Evolutionary conservation across 2,329 filamentous ascomycete species (phyloP).

Genomic region (Xylaria sp.): DNA sequence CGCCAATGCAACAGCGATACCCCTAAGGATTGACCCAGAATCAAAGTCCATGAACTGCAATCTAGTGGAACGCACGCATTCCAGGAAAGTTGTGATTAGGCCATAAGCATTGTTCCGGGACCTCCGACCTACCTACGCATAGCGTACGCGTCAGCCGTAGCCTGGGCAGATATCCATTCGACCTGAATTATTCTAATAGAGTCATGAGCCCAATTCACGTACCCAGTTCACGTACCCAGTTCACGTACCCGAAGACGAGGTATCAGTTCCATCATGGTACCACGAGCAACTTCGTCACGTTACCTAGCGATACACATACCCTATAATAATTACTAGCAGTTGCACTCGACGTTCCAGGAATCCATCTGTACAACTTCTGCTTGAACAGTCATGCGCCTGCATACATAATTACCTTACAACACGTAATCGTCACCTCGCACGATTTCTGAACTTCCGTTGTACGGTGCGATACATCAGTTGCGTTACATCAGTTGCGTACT

Average conservation of each 20-base stretch:
- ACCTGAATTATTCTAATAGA: not conserved
- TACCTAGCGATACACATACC: not conserved
- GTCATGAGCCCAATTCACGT: not conserved
- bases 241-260: not conserved
- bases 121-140: not conserved
- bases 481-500: too few species aligned
- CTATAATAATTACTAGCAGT: not conserved
- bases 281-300: conserved; percentile 2
- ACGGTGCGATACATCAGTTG: not conserved
- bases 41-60: too few species aligned
- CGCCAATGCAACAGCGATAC: not conserved
- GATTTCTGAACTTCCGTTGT: not conserved
- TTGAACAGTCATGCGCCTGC: not conserved
- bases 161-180: not conserved
- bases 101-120: not conserved
- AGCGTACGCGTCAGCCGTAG: not conserved
- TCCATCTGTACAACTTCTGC: not conserved
- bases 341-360: not conserved
- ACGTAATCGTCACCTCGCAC: not conserved
- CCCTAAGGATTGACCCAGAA: too few species aligned
- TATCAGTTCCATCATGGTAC: not conserved
- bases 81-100: too few species aligned
- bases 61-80: too few species aligned
- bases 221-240: too few species aligned
- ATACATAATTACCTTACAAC: conserved; percentile 9